phyloP scores from a whole-genome alignment of 1,284 basidiomycete genomes.

The Leccinum proliferum region DNA sequence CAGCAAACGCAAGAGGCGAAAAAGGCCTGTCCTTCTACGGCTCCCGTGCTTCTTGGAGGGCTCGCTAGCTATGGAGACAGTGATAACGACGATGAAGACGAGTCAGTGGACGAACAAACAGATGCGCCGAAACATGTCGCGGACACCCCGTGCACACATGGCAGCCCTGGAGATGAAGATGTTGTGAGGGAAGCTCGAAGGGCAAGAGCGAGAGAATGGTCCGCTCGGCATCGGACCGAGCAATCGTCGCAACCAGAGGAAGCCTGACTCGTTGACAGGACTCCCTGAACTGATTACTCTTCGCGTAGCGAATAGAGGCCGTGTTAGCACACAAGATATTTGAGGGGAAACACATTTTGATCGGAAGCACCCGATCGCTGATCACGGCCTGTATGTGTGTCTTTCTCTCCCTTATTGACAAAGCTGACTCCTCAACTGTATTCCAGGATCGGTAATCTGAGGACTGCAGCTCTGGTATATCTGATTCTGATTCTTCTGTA shows the following conservation, averaged over 20 bases:
- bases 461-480: conserved; percentile 70
- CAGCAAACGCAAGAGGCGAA: conserved; percentile 12
- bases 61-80: conserved; percentile 59
- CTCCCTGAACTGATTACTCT: not conserved
- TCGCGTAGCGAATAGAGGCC: not conserved
- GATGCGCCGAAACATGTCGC: not conserved
- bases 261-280: not conserved
- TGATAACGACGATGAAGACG: conserved; percentile 30
- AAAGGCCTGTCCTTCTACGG: not conserved
- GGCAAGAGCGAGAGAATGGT: conserved; percentile 51
- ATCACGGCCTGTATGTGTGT: conserved; percentile 60
- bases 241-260: conserved; percentile 10
- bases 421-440: conserved; percentile 7
- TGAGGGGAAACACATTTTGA: conserved; percentile 2
- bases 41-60: conserved; percentile 36
- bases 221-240: conserved; percentile 36
- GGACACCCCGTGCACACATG: conserved; percentile 1
- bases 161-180: conserved; percentile 21
- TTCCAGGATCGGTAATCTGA: conserved; percentile 70
- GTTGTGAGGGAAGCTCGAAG: conserved; percentile 44
- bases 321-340: not conserved
- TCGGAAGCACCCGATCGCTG: conserved; percentile 44
- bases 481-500: not conserved
- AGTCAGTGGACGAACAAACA: conserved; percentile 16
- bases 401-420: conserved; percentile 15